Evolutionary conservation across 2,329 filamentous ascomycete genomes (phyloP).

Genomic region (Botrytis porri): DNA sequence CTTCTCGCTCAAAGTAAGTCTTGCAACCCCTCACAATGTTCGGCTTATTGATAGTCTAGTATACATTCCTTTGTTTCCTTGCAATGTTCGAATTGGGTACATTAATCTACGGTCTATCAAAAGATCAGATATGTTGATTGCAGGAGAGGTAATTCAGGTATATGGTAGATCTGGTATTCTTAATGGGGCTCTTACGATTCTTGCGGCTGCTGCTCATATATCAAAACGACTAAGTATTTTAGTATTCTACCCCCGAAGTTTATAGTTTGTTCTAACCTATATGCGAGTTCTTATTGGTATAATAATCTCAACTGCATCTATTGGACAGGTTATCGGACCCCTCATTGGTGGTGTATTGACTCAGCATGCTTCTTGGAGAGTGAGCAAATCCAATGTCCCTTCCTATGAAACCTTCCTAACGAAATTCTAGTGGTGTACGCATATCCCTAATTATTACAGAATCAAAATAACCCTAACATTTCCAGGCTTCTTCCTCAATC

Average conservation of each 20-base stretch:
- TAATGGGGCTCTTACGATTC: not conserved
- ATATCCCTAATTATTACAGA: not conserved
- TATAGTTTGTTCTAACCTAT: not conserved
- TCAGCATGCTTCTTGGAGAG: not conserved
- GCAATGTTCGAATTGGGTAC: not conserved
- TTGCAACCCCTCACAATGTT: not conserved
- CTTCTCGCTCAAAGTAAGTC: not conserved
- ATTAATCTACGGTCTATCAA: not conserved
- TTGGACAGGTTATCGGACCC: not conserved
- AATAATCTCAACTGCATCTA: not conserved
- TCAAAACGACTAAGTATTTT: not conserved
- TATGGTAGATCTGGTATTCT: not conserved
- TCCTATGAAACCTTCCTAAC: not conserved
- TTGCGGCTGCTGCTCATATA: not conserved
- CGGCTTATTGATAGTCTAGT: not conserved
- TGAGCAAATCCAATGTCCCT: not conserved
- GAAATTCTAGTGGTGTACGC: not conserved
- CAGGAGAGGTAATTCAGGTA: not conserved
- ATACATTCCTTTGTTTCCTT: constrained; percentile 4
- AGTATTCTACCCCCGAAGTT: too few species aligned
- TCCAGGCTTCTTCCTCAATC: not conserved
- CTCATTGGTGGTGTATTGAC: not conserved
- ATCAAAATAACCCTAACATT: not conserved
- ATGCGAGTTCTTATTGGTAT: not conserved
- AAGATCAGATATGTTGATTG: not conserved